Percentiles rank a stretch among this genome's conserved stretches.
Conservation (phyloP, 768 basidiomycete species). For the Pleurotus cornucopiae region DNA sequence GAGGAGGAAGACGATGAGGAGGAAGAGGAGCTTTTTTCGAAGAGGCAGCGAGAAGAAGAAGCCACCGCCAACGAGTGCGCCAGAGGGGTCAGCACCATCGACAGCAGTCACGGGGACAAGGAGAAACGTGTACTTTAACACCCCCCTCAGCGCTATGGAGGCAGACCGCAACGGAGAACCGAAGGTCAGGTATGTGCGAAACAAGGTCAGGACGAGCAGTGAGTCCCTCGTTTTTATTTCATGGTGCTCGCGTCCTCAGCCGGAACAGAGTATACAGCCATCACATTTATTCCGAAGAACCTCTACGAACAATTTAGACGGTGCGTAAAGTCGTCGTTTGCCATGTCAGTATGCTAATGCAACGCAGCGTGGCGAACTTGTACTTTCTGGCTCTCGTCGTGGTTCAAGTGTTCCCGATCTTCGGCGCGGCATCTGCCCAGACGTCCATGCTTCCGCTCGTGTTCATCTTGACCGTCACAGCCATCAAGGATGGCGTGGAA, state of each 20-base stretch:
- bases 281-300: slow-evolving; percentile 93
- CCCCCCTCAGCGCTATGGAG: slow-evolving; percentile 59
- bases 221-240: slow-evolving; percentile 27
- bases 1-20: slow-evolving; percentile 44
- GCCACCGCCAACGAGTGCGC: slow-evolving; percentile 18
- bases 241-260: slow-evolving; percentile 1
- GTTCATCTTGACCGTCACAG: slow-evolving; percentile 86
- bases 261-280: slow-evolving; percentile 74
- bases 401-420: slow-evolving; percentile 86
- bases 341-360: slow-evolving; percentile 9
- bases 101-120: slow-evolving; percentile 46
- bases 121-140: slow-evolving; percentile 81
- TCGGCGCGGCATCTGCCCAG: slow-evolving; percentile 81
- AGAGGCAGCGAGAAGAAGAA: slow-evolving; percentile 42
- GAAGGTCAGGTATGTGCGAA: slow-evolving; percentile 72
- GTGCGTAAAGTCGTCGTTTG: slow-evolving; percentile 29
- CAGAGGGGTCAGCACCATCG: slow-evolving; percentile 23
- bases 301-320: slow-evolving; percentile 92
- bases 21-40: slow-evolving; percentile 61
- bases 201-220: slow-evolving; percentile 95
- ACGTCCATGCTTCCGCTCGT: slow-evolving; percentile 82
- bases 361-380: slow-evolving; percentile 75
- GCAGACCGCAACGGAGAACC: slow-evolving; percentile 75
- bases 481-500: slow-evolving; percentile 93
- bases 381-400: slow-evolving; percentile 87